A percentile compares a stretch with the other conserved stretches of the same genome.
Conservation (phyloP, 2,329 filamentous ascomycete genomes). For the Fusarium sp. region DNA sequence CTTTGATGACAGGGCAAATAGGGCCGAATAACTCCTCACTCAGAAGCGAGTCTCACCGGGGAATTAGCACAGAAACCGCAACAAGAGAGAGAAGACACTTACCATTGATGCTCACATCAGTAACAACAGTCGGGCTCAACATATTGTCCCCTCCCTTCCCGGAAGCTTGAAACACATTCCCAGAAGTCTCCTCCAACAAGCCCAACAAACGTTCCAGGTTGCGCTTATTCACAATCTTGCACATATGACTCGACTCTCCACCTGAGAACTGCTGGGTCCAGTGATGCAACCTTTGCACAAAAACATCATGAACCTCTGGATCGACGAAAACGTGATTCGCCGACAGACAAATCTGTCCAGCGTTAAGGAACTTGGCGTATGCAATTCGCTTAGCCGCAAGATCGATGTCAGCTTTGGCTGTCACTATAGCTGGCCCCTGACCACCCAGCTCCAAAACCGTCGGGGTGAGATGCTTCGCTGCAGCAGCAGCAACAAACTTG, state of each 20-base stretch:
- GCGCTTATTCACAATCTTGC: constrained; percentile 55
- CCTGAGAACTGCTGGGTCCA: not conserved
- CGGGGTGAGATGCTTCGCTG: constrained; percentile 59
- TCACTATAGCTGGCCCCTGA: constrained; percentile 58
- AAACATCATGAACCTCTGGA: constrained; percentile 51
- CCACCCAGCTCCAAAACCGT: constrained; percentile 59
- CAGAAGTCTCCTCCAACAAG: constrained; percentile 50
- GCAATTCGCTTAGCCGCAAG: constrained; percentile 58
- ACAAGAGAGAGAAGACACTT: accelerated
- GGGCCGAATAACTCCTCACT: constrained; percentile 54
- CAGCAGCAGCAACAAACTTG: constrained; percentile 53
- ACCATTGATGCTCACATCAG: not conserved
- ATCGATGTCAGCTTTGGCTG: constrained; percentile 54
- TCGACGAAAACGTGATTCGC: constrained; percentile 60
- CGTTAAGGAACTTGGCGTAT: constrained; percentile 56
- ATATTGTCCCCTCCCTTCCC: not conserved
- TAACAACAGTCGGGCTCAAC: not conserved
- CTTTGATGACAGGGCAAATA: not conserved
- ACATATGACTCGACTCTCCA: constrained; percentile 22
- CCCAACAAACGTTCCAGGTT: constrained; percentile 56
- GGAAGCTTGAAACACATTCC: not conserved
- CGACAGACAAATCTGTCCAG: constrained; percentile 48
- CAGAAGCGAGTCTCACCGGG: constrained; percentile 51
- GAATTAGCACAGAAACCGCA: accelerated
- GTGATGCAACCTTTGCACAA: constrained; percentile 46